Conservation (phyloP, 2,329 filamentous ascomycete genomes). For the Thielaviopsis euricoi region DNA sequence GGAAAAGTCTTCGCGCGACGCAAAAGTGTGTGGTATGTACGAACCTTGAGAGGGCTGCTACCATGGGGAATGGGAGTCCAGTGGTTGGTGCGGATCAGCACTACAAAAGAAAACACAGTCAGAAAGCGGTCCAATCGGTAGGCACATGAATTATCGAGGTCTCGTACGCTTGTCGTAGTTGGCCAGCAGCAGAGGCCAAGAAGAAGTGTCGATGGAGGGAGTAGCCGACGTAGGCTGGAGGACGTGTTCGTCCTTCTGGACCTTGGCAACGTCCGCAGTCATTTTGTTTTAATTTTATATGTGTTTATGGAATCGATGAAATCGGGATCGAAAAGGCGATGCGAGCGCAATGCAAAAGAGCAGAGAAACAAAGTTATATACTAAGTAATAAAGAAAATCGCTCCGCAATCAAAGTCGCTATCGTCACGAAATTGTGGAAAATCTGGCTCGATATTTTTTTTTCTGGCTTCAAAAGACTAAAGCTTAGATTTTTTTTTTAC, state of each 20-base stretch:
- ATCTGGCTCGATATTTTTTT: not conserved
- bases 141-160: not conserved
- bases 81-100: constrained; percentile 84
- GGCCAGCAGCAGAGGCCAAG: constrained; percentile 87
- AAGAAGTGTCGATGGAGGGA: constrained; percentile 67
- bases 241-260: constrained; percentile 53
- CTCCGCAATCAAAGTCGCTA: not conserved
- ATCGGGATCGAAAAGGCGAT: not conserved
- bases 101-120: constrained; percentile 29
- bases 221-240: constrained; percentile 84
- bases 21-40: too few species aligned
- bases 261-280: constrained; percentile 31
- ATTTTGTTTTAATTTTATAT: constrained; percentile 16
- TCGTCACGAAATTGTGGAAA: not conserved
- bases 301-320: not conserved
- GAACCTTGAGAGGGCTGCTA: constrained; percentile 60
- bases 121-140: constrained; percentile 12
- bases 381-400: not conserved
- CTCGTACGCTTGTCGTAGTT: constrained; percentile 78
- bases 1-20: not conserved
- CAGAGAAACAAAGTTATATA: not conserved
- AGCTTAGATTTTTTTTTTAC: constrained; percentile 2
- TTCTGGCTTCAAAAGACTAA: not conserved
- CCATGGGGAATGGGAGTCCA: constrained; percentile 94
- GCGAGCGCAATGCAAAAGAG: not conserved